Base-by-base conservation (phyloP, 208 protist species). In the Zelonia costaricensis region DNA sequence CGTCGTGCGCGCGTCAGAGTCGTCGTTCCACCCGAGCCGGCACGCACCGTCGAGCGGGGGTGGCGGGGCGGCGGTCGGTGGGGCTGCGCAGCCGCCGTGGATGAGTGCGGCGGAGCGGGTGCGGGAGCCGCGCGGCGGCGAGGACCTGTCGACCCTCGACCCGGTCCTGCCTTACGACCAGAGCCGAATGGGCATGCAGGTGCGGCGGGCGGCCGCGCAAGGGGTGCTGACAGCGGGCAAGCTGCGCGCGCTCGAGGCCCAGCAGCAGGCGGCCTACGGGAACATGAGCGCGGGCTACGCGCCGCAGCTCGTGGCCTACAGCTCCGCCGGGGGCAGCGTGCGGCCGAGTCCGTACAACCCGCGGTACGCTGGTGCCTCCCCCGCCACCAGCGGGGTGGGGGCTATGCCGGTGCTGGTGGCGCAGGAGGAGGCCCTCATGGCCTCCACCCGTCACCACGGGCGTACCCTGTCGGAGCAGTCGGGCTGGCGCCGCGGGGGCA, bases 51-150 rank as follows among this genome's bases (percentile, higher is more conserved):
- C 49, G 0, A 40, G 36, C 43, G 57, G 49, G 36, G 51, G 45
- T 30, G 53, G 30, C 20, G 49, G 48, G 27, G 48, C 15, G n/a
- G 44, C 33, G 33, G 52, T 48, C n/a, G 48, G 42, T 33, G 46
- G 62, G 23, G 12, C 33, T 3, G 23, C 39, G 44, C 58, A 56
- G 55, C 81, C 82, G 16, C 62, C 69, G 48, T 86, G 83, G 80
- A 45, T 86, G 48, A 76, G 40, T 30, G 83, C 83, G 44, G 80
- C 75, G 9, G 79, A 90, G 69, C 74, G 83, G 15, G 27, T 79
- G 49, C 78, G 76, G 43, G 48, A 43, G 13, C 36, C n/a, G 22
- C 56, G 63, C n/a, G 25, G 10, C 44, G 36, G 20, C 35, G 55
- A 69, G 36, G 49, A 66, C 33, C 28, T 31, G 18, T 57, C 54